Base-by-base conservation (phyloP, 2,329 filamentous ascomycete species). In the Helminthosporium solani region DNA sequence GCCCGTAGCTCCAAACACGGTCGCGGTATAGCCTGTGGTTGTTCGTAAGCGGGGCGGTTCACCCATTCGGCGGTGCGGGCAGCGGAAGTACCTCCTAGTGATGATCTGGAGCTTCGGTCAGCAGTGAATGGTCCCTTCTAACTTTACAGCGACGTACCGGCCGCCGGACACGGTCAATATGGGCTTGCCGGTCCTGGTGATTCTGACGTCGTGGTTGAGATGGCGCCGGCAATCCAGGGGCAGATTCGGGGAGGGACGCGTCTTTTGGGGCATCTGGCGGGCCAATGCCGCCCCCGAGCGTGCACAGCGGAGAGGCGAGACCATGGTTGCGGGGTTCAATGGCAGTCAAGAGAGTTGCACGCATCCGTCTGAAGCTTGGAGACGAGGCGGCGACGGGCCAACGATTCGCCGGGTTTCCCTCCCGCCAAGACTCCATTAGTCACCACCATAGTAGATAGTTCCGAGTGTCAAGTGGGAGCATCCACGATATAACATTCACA, bases 1-100 rank as follows among this genome's bases (percentile, higher is more conserved):
- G 56, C 94, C 94, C 52, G 91, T 96, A 66, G 94, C 94, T 74
- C 94, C 94, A 75, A 99, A 99, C 64, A 99, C 92, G 48, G 94
- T 99, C 52, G 88, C 92, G 53, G 91, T 96, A 75, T 97, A 90
- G 58, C 92, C 92, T 90, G 65, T 66, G 19, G 50, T 38, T 37
- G 46, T 53, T 43, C 60, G 64, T 73, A 66, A 66, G 66, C 59
- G 58, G 47, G 40, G 44, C 30, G 49, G 44, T 44, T 46, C 42
- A 41, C 42, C 46, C 42, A 41, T 41, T 35, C 3, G 31, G 39
- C 16, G 15, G 14, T 44, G 46, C 39, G 46, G 43, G 45, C 40
- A 40, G 34, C 42, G 52, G 44, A 16, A 16, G 42, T 84, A 95
- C 89, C 90, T 85, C 90, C 90, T 57, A 95, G 81, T 58, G 88